phyloP scores from a whole-genome alignment of 176 grass and related monocot genomes.

The Puccinellia tenuiflora region DNA sequence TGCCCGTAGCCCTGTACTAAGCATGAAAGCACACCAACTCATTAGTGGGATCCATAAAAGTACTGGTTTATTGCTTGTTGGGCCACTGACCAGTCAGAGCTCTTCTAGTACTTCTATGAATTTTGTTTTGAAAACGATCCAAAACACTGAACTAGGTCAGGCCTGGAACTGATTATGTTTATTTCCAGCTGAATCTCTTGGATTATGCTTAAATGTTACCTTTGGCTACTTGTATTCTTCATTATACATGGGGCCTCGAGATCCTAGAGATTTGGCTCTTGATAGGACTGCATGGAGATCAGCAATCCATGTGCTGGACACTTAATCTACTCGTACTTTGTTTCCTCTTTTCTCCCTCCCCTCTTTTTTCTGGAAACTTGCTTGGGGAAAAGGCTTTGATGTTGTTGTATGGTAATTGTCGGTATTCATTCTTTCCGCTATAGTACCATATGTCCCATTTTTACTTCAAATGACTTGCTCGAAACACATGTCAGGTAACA shows the following conservation, averaged over 20 bases:
- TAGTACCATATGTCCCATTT: neutral
- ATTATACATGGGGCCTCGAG: neutral
- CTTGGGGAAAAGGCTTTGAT: too few species aligned
- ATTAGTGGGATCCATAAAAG: neutral
- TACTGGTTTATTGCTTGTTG: neutral
- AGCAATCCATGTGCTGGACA: too few species aligned
- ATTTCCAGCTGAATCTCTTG: neutral
- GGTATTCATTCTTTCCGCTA: neutral
- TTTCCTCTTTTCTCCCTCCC: too few species aligned
- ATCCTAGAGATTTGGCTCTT: too few species aligned
- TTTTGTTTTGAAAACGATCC: neutral
- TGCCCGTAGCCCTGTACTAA: neutral
- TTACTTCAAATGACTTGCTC: neutral
- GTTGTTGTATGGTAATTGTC: neutral
- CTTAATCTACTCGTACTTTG: too few species aligned
- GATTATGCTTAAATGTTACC: neutral
- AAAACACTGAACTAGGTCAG: neutral
- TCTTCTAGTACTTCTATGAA: neutral
- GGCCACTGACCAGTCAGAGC: neutral
- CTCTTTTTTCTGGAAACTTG: too few species aligned
- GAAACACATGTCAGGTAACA: neutral
- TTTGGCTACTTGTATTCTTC: neutral
- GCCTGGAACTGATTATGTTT: neutral
- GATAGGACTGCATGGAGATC: too few species aligned
- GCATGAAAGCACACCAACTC: neutral